Evolutionary conservation across 2,329 filamentous ascomycete genomes (phyloP), one percentile per base, ranked within the genome.

Genomic region (Monilinia vaccinii-corymbosi): DNA sequence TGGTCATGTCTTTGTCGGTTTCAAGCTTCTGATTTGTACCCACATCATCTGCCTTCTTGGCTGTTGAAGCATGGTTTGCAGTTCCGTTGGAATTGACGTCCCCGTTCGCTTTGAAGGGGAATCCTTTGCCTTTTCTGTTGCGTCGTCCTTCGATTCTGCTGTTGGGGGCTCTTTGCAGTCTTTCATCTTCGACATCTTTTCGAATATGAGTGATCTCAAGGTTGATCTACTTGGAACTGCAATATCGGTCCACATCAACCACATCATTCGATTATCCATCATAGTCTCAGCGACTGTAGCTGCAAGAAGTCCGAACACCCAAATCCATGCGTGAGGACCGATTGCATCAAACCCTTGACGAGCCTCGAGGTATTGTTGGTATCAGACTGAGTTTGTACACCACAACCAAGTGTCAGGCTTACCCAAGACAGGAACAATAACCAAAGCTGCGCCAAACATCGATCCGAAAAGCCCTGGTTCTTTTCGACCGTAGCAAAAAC

Each of bases 151-250:
- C 23, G 36, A 34, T 34, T 63, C 52, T n/a, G 51, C 28, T 31
- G 61, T 58, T 18, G 63, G 78, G 65, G 80, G 83, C 49, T 76
- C 65, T n/a, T 67, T 77, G 21, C 81, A 79, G 69, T 91, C 88
- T 70, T 91, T 92, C 58, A 85, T 81, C 44, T 84, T 80, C 77
- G 91, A 82, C 0, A 87, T 82, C 71, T 93, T 93, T 62, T 84
- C 81, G 66, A 91, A 92, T 18, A 92, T 80, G 13, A 90, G 77
- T 0, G 86, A 81, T 2, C 86, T 83, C 3, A 93, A 75, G 65
- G 90, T 84, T 23, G 83, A 81, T 52, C 86, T 83, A 16, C 91
- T 75, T 0, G 87, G 85, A 52, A 68, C 60, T 23, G 53, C 56
- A 21, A 66, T 56, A 31, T 66, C 63, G 46, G 50, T 49, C 56